phyloP scores from a whole-genome alignment of 768 basidiomycete genomes.

The Clitopilus hobsonii region DNA sequence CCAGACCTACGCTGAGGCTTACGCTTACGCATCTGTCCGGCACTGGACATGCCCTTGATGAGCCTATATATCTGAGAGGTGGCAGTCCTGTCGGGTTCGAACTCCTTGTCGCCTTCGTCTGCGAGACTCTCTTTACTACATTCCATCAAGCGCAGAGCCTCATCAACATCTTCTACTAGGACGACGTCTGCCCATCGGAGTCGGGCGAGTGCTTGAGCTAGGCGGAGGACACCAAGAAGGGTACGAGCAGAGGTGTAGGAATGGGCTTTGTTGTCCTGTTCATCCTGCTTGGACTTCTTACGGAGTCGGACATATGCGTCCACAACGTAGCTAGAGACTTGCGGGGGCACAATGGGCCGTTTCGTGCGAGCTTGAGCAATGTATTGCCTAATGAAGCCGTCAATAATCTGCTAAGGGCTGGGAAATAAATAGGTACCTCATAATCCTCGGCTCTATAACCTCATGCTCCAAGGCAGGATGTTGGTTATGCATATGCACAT shows the following conservation, averaged over 20 bases:
- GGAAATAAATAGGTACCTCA: slow-evolving; percentile 56
- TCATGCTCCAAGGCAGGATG: slow-evolving; percentile 86
- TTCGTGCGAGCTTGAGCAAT: slow-evolving; percentile 87
- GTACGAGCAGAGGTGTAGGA: slow-evolving; percentile 96
- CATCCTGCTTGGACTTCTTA: slow-evolving; percentile 88
- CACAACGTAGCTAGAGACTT: slow-evolving; percentile 90
- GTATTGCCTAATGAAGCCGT: slow-evolving; percentile 63
- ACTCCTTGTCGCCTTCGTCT: slow-evolving; percentile 70
- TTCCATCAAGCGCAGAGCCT: slow-evolving; percentile 95
- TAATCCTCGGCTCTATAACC: slow-evolving; percentile 78
- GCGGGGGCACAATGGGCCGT: slow-evolving; percentile 85
- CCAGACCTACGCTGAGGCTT: slow-evolving; percentile 52
- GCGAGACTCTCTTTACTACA: slow-evolving; percentile 89
- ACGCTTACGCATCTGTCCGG: slow-evolving; percentile 19
- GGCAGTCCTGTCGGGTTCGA: slow-evolving; percentile 71
- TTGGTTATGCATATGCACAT: slow-evolving; percentile 93
- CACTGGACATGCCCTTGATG: slow-evolving; percentile 79
- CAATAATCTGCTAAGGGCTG: slow-evolving; percentile 4
- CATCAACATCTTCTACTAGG: slow-evolving; percentile 86
- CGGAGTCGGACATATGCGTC: slow-evolving; percentile 94
- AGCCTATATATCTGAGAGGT: slow-evolving; percentile 85
- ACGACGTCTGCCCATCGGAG: slow-evolving; percentile 82
- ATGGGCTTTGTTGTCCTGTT: slow-evolving; percentile 82
- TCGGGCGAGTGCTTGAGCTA: slow-evolving; percentile 92
- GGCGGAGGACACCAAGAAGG: slow-evolving; percentile 87